Evolutionary conservation across 2,329 filamentous ascomycete species (phyloP).

Genomic region (Phialophora chinensis): DNA sequence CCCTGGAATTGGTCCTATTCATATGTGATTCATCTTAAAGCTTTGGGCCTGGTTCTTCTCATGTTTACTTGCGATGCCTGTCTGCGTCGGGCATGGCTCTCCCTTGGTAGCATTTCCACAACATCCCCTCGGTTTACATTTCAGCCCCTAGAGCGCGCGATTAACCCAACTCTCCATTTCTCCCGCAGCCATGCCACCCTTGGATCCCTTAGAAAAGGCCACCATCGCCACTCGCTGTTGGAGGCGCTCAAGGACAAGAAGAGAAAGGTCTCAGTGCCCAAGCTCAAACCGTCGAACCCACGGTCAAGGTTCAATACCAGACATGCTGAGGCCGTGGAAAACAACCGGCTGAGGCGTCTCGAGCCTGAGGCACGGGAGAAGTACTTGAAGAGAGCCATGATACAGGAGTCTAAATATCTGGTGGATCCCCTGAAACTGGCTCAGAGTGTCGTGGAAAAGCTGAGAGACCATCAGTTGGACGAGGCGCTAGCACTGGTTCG

Average conservation of each 20-base stretch:
- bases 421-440: conserved; percentile 75
- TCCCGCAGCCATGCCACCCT: conserved; percentile 36
- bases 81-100: conserved; percentile 32
- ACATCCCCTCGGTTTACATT: conserved; percentile 3
- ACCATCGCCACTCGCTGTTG: conserved; percentile 33
- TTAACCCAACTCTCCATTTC: conserved; percentile 8
- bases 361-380: conserved; percentile 15
- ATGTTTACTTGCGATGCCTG: conserved; percentile 39
- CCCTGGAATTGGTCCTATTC: background rate
- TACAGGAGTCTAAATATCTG: conserved; percentile 31
- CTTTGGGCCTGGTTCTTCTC: conserved; percentile 18
- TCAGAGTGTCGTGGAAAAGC: conserved; percentile 66
- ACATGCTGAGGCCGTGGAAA: conserved; percentile 31
- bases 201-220: conserved; percentile 33
- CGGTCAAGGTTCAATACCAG: conserved; percentile 20
- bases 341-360: conserved; percentile 31
- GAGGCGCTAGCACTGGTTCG: conserved; percentile 73
- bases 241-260: conserved; percentile 23
- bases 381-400: conserved; percentile 26
- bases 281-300: conserved; percentile 16
- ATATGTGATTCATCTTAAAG: background rate
- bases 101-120: conserved; percentile 9
- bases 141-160: conserved; percentile 2
- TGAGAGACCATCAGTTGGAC: conserved; percentile 65
- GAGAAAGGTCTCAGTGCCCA: conserved; percentile 11